Evolutionary conservation across 176 grass and related monocot genomes (phyloP).

Genomic region (Musa itinerans): DNA sequence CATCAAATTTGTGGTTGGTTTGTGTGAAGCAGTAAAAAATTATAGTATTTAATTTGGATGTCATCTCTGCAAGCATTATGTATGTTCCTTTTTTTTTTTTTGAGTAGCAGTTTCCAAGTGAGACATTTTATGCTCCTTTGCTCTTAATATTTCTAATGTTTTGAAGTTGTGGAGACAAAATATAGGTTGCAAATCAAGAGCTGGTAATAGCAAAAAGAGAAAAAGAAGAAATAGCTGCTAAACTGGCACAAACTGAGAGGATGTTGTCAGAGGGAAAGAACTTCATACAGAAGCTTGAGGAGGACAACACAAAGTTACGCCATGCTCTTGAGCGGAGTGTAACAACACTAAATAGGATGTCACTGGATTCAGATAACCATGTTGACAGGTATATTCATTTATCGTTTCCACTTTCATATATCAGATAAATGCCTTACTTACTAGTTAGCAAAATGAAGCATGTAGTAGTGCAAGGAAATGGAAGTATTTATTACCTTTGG

Average conservation of each 20-base stretch:
- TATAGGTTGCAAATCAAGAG: conserved; percentile 59
- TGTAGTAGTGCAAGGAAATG: no score
- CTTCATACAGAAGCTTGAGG: conserved; percentile 86
- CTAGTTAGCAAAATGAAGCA: no score
- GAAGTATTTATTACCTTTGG: no score
- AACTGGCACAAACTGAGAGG: conserved; percentile 57
- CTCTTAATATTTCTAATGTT: background rate
- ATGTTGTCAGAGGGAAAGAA: conserved; percentile 62
- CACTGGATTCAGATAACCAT: conserved; percentile 88
- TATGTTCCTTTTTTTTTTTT: no score
- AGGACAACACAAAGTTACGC: conserved; percentile 82
- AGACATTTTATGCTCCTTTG: no score
- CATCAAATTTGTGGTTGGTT: background rate
- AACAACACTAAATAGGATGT: conserved; percentile 80
- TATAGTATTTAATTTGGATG: no score
- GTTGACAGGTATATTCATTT: conserved; percentile 53
- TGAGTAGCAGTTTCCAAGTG: no score
- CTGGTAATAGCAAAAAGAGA: conserved; percentile 61
- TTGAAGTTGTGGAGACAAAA: conserved; percentile 5
- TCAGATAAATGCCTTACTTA: no score
- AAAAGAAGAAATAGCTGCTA: conserved; percentile 42
- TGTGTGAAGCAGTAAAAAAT: no score
- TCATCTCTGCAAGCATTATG: no score
- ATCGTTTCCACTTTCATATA: background rate
- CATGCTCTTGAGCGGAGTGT: conserved; percentile 75